A percentile compares a stretch with the other conserved stretches of the same genome.
Conservation (phyloP, 345 rosid species). For the Noccaea caerulescens region DNA sequence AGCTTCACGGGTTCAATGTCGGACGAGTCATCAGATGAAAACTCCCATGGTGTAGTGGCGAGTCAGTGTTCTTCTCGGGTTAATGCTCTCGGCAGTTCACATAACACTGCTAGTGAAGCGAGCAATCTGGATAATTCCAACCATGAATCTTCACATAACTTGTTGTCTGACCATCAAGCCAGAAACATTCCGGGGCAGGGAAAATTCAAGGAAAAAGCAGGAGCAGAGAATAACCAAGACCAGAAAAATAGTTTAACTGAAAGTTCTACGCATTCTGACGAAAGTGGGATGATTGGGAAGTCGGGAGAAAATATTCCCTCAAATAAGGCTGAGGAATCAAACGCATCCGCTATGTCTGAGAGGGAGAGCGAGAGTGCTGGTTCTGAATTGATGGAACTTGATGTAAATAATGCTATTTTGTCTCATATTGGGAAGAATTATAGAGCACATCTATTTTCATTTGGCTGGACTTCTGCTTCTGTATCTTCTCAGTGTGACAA, state of each 20-base stretch:
- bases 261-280: conserved; percentile 37
- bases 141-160: conserved; percentile 56
- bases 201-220: conserved; percentile 38
- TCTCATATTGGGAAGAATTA: conserved; percentile 6
- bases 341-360: conserved; percentile 48
- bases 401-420: conserved; percentile 61
- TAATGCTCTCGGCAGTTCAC: conserved; percentile 45
- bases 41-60: conserved; percentile 51
- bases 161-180: conserved; percentile 49
- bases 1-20: conserved; percentile 55
- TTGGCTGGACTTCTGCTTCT: background rate
- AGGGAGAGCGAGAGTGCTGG: conserved; percentile 72
- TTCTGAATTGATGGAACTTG: conserved; percentile 76
- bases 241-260: conserved; percentile 31
- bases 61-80: conserved; percentile 54
- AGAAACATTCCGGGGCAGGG: conserved; percentile 25
- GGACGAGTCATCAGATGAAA: conserved; percentile 70
- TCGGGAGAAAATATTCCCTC: conserved; percentile 42
- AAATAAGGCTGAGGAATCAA: conserved; percentile 48
- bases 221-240: conserved; percentile 44
- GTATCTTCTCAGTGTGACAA: conserved; percentile 8
- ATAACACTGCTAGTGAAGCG: conserved; percentile 53
- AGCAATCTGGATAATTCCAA: conserved; percentile 58
- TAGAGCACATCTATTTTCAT: conserved; percentile 11
- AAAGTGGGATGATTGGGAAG: conserved; percentile 49